Conservation (phyloP, 140 eudicot species). For the Cichorium intybus region DNA sequence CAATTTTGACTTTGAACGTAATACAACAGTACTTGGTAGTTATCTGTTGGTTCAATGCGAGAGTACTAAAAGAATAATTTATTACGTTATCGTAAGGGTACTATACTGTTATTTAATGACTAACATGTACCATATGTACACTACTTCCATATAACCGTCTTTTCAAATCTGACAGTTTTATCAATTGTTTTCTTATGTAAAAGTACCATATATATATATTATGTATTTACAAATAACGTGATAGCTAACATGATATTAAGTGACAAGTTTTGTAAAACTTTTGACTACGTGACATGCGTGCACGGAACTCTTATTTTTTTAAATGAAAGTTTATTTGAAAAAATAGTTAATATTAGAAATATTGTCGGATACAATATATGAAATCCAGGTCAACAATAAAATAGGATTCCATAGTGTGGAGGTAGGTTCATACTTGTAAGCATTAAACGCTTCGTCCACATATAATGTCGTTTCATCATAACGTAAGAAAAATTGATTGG, state of each 20-base stretch:
- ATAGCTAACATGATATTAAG: neutral
- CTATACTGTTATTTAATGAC: neutral
- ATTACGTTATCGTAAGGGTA: neutral
- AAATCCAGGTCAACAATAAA: neutral
- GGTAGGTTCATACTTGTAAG: neutral
- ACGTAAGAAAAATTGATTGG: neutral
- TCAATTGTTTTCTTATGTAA: neutral
- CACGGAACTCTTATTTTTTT: neutral
- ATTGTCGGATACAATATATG: neutral
- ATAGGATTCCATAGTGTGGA: too few species aligned
- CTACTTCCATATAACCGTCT: neutral
- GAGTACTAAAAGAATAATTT: neutral
- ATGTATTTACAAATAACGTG: neutral
- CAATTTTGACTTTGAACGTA: too few species aligned
- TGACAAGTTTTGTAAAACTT: neutral
- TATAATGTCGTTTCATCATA: neutral
- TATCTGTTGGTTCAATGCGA: neutral
- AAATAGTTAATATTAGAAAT: neutral
- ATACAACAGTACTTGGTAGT: too few species aligned
- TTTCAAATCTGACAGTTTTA: neutral
- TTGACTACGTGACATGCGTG: neutral
- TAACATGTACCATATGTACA: neutral
- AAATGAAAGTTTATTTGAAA: neutral
- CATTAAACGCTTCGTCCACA: neutral
- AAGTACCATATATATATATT: neutral